Base-by-base conservation (phyloP, 768 basidiomycete genomes). In the Leccinellum albellum region DNA sequence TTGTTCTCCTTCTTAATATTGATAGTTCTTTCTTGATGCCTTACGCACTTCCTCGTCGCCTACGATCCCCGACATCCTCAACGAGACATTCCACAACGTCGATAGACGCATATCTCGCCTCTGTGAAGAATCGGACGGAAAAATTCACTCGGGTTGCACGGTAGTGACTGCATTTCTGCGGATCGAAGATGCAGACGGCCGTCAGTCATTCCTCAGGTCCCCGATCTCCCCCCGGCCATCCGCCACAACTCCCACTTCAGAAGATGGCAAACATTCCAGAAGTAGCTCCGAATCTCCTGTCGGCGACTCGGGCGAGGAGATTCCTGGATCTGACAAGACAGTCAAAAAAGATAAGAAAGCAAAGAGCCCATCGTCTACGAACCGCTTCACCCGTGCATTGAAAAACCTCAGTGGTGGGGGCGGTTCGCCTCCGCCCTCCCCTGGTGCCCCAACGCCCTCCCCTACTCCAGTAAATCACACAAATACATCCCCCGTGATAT, bases 61-160 rank as follows among this genome's bases (percentile, higher is more conserved):
- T 17, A 76, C 82, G 28, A 82, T 98, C 51, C 95, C 96, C 3
- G 94, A 96, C 64, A 70, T 94, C 57, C 82, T 98, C 57, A 98
- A 98, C 70, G 79, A 88, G 66, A 94, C 97, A 3, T 99, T 98
- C 78, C 94, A 97, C 72, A 81, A 84, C 40, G 97, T 98, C 56
- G 97, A 99, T 67, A 80, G 76, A 48, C 79, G 82, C 56, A 81
- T 99, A 31, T 94, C 93, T 17, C 82, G 79, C 48, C 85, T 98
- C 66, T 87, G 94, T 54, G 89, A 90, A 66, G 85, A 89, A 61
- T 89, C 89, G 6, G 88, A 91, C 40, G 93, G 92, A 63, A 94
- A 91, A 72, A 94, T 96, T 50, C 93, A 96, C 66, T 94, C 92
- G 7, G 97, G 97, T 1, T 98, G 96, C 68, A 99, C 97, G 4